Evolutionary conservation across 768 basidiomycete species (phyloP), one percentile per base, ranked within the genome.

Genomic region (Fomitopsis serialis): DNA sequence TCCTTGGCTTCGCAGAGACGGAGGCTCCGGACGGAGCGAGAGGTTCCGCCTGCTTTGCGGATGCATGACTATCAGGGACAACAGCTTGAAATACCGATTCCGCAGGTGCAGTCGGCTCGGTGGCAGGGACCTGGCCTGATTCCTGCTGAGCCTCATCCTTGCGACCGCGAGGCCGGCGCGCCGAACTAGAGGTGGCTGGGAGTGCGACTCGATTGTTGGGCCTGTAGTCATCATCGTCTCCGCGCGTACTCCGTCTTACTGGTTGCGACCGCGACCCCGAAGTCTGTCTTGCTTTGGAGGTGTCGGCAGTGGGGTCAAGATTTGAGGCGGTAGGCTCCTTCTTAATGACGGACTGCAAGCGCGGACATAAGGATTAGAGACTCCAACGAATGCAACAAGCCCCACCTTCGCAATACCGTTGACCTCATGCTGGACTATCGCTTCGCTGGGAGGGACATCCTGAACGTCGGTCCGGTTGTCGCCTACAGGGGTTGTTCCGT

Each of bases 391-490:
- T 29, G 8, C 13, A 8, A 29, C 29, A 32, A 32, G 29, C 6
- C 45, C 15, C 25, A 32, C 29, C 17, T 47, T 25, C 17, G 25
- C 25, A 27, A 15, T n/a, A 47, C 25, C 8, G 29, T 24, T 29
- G 4, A 24, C 24, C 25, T 29, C 15, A 7, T 17, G 24, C 13
- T 32, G 2, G 45, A 27, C 22, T 23, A 4, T 45, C 43, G 13
- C 25, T 13, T 42, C 42, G n/a, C 8, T 23, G n/a, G 21, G 22
- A 12, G 22, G 12, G 11, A 4, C 25, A 22, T 23, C 43, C 43
- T n/a, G 22, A 47, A 22, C 54, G 56, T 19, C 55, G 43, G 32
- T 50, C 70, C 56, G 72, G 78, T 17, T 78, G 57, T 55, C 42
- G 37, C 56, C 58, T 32, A 32, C 29, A 32, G 29, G 11, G n/a